Percentiles rank a stretch among this genome's conserved stretches.
These are phyloP conservation scores for Colletotrichum costaricense DNA, from an alignment of 2,329 filamentous ascomycete species.

Conservation along the genomic window DNA sequence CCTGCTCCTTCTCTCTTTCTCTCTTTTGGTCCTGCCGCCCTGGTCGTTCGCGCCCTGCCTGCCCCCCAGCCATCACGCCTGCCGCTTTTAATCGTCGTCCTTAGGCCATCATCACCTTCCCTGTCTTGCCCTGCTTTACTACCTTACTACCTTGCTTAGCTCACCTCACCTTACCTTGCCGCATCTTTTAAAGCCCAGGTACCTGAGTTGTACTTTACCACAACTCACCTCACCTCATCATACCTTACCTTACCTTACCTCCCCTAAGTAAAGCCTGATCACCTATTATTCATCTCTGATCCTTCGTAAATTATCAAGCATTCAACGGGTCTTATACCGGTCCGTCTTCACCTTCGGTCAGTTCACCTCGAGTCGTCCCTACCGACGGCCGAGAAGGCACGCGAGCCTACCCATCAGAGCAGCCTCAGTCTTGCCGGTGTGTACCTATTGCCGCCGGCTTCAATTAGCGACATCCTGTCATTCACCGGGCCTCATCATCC, in stretches of 20 bases:
- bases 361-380: slow-evolving; percentile 3
- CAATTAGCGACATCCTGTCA: neutral
- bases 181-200: neutral
- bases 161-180: neutral
- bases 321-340: slow-evolving; percentile 11
- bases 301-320: neutral
- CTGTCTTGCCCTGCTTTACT: neutral
- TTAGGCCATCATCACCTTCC: slow-evolving; percentile 8
- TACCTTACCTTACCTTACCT: neutral
- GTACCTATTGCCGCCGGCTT: neutral
- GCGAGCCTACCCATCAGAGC: neutral
- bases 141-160: neutral
- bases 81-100: slow-evolving; percentile 26
- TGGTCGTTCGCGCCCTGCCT: neutral
- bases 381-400: neutral
- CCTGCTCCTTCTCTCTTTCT: slow-evolving; percentile 11
- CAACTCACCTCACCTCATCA: neutral
- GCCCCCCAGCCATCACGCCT: slow-evolving; percentile 21
- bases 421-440: neutral
- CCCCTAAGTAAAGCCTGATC: neutral
- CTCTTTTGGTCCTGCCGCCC: slow-evolving; percentile 18
- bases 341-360: neutral
- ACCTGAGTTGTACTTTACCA: slow-evolving; percentile 9
- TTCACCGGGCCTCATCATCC: neutral
- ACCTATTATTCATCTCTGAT: neutral